Evolutionary conservation across 1,284 basidiomycete genomes (phyloP).

Genomic region (Moesziomyces parantarcticus): DNA sequence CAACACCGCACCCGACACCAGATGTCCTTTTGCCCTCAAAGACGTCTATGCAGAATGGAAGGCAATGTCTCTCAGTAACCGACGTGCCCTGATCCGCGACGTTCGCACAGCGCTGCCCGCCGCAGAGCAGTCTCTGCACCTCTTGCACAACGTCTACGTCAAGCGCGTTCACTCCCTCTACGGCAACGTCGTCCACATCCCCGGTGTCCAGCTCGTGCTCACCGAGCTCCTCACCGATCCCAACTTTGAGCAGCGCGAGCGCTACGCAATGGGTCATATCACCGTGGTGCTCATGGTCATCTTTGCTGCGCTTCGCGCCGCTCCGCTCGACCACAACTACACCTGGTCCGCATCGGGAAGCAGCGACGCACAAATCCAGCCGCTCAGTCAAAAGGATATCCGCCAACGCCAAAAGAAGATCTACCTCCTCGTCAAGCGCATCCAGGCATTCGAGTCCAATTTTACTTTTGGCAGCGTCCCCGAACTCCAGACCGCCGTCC

Average conservation of each 20-base stretch:
- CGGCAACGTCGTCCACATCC: conserved; percentile 31
- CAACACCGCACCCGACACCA: conserved; percentile 20
- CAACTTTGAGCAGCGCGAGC: conserved; percentile 24
- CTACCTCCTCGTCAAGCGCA: conserved; percentile 33
- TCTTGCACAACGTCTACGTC: conserved; percentile 34
- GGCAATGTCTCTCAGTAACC: conserved; percentile 13
- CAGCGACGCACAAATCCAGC: conserved; percentile 7
- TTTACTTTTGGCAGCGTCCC: conserved; percentile 25
- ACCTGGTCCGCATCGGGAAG: conserved; percentile 12
- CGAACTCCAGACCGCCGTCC: conserved; percentile 31
- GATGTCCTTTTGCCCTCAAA: conserved; percentile 42
- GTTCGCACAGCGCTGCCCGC: conserved; percentile 24
- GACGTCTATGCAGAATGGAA: conserved; percentile 41
- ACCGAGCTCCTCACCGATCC: conserved; percentile 29
- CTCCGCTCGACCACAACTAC: conserved; percentile 30
- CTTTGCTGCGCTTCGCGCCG: conserved; percentile 22
- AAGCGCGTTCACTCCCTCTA: conserved; percentile 29
- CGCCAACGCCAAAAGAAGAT: conserved; percentile 28
- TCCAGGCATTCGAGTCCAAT: conserved; percentile 28
- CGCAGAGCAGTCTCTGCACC: conserved; percentile 14
- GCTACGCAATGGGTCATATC: conserved; percentile 27
- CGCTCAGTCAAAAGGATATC: conserved; percentile 27
- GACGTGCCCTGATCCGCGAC: conserved; percentile 14
- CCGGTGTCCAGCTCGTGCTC: conserved; percentile 21
- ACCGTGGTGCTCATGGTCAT: conserved; percentile 40